Base-by-base conservation (phyloP, 345 rosid genomes). In the Citrus glauca region DNA sequence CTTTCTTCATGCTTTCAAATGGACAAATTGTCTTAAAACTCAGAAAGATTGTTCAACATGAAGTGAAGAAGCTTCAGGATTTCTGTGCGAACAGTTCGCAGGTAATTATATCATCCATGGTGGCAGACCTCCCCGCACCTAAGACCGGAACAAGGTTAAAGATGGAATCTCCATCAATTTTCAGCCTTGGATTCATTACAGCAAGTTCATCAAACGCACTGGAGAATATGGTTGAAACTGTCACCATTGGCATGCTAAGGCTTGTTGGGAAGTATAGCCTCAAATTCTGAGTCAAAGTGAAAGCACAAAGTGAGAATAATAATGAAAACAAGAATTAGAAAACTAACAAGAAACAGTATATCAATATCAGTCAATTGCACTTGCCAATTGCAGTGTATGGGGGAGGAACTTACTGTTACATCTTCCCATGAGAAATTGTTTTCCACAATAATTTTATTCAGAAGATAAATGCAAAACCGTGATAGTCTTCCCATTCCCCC, bases 401-500 rank as follows among this genome's bases (percentile, higher is more conserved):
- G 4, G 28, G 45, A 28, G 80, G 60, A 76, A 81, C 94, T 88
- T 53, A 96, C 99, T 92, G 83, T 78, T 5, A 69, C 84, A 66
- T 92, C 95, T 80, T 85, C 88, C 98, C 98, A 92, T 16, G 87
- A 81, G 87, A 94, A 94, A 48, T 78, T 72, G 69, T 84, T 84
- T 77, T 90, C 95, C 11, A 59, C 13, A 48, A 94, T 77, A 59
- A 88, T 82, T 83, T 88, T 90, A 82, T 91, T 83, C 20, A 96
- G 93, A 81, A 96, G 89, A 82, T 81, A 89, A 65, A 92, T 61
- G 83, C 98, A 96, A 84, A 94, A 94, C 78, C 83, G 89, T 3
- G 90, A 79, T 71, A 90, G 40, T 69, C 74, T 86, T 82, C 85
- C 84, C 81, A 91, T 78, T 80, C 88, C 81, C 13, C 69, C 77